phyloP scores from a whole-genome alignment of 225 moss, liverwort and hornwort genomes.

The Asterella californica region DNA sequence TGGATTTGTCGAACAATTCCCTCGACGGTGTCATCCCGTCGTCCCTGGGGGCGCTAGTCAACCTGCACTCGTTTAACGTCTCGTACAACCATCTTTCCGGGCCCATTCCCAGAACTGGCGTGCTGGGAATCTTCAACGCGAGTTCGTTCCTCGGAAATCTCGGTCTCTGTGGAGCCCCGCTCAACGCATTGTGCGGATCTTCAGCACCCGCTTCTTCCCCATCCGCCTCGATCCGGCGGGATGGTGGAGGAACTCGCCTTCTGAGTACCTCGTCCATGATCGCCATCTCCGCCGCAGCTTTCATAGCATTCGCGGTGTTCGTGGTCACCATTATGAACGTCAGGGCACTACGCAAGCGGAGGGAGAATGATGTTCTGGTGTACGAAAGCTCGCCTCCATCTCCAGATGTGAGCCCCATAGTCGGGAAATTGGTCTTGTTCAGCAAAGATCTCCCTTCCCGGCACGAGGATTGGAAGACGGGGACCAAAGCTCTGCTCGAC shows the following conservation, averaged over 20 bases:
- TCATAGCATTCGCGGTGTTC: constrained; percentile 63
- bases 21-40: constrained; percentile 32
- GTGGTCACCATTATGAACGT: constrained; percentile 67
- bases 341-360: constrained; percentile 46
- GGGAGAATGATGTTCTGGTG: constrained; percentile 56
- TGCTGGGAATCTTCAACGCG: constrained; percentile 42
- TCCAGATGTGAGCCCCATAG: constrained; percentile 70
- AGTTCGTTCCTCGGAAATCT: constrained; percentile 70
- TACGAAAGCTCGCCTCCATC: constrained; percentile 83
- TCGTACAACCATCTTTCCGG: constrained; percentile 43
- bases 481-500: constrained; percentile 71
- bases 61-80: constrained; percentile 33
- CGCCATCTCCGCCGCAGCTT: constrained; percentile 74
- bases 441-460: constrained; percentile 73
- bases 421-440: constrained; percentile 91
- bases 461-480: constrained; percentile 92
- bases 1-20: constrained; percentile 46
- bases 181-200: constrained; percentile 43
- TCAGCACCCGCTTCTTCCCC: constrained; percentile 23
- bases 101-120: constrained; percentile 39
- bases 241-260: constrained; percentile 18
- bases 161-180: constrained; percentile 64
- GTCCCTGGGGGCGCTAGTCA: constrained; percentile 24
- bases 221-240: constrained; percentile 26
- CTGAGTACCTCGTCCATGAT: constrained; percentile 75